Base-by-base conservation (phyloP, 768 basidiomycete genomes). In the Mycena galericulata region DNA sequence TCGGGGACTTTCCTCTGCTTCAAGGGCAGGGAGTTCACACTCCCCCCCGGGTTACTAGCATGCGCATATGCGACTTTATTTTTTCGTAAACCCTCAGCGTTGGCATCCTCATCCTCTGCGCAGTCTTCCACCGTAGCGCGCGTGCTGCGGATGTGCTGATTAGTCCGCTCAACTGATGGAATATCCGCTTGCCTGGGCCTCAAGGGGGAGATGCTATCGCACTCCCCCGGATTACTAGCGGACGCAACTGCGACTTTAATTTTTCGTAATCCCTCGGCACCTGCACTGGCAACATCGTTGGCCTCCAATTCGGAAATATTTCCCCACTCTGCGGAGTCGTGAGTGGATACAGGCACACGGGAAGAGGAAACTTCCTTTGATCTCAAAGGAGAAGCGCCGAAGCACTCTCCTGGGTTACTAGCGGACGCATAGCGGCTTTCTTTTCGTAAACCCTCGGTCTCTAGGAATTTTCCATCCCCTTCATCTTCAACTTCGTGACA, bases 381-480 rank as follows among this genome's bases (percentile, higher is more conserved):
- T 26, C 54, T 65, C 63, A 56, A 50, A 41, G 63, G 63, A 57
- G 32, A 26, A 49, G 53, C 49, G 63, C 54, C 30, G 34, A 54
- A 36, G 54, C 63, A 57, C 63, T 57, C 32, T 57, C 63, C 63
- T 30, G 63, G 63, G 46, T 20, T 65, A 65, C 63, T 65, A 65
- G 55, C 63, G 32, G 45, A 49, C 58, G 58, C 58, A 60, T 36
- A 15, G 58, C 46, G 58, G 49, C 58, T 60, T 60, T 49, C 45
- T 32, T 60, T 60, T 49, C 32, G 58, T 60, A 60, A 1, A 18
- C 45, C 58, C 32, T 60, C 58, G 58, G 32, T 46, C 18, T 45
- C 22, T 26, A 15, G 29, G 56, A 46, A 15, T 58, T 29, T 18
- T 38, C 56, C 6, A 11, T 15, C 18, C 45, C 56, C 18, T 34